Base-by-base conservation (phyloP, 352 stramenopile species). In the Globisporangium carolinianum region DNA sequence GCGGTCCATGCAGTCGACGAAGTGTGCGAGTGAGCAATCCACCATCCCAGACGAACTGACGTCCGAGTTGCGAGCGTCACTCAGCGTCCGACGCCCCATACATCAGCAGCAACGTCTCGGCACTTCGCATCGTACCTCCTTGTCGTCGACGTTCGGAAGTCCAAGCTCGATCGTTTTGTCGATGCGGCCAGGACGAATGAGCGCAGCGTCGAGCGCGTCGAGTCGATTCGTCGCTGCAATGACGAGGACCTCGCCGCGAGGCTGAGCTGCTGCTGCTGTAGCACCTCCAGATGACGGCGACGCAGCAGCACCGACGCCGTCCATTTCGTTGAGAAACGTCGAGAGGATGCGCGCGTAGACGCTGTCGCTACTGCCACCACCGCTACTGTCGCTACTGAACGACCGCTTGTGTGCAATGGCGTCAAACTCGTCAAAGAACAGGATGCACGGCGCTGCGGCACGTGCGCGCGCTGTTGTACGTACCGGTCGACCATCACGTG, bases 361-460 rank as follows among this genome's bases (percentile, higher is more conserved):
- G 49, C 81, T 79, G 47, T 75, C 72, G 11, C 78, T 65, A 0
- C 62, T 63, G 36, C 73, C 69, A 45, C 68, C 69, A 14, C 75
- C 66, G 4, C 56, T 62, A 37, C 65, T 75, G 56, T 60, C 69
- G n/a, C 69, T 70, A 47, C 61, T 68, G 49, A 89, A 90, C 36
- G 76, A 81, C 2, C 86, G 78, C 54, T 91, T 90, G 62, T 89
- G 74, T 2, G 80, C 74, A 55, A 91, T 91, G n/a, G 80, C 68
- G 62, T 93, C 79, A 61, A 92, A 87, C 47, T 94, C 81, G 58
- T 95, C 86, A 59, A 95, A 94, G 58, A 95, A 92, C 11, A 94
- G 61, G 37, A 94, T 61, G 57, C 83, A 93, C 17, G 86, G 86
- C 24, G 86, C 75, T 4, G 83, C 76, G 6, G 70, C 68, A 41